phyloP scores from a whole-genome alignment of 2,329 filamentous ascomycete species.

The Colletotrichum truncatum region DNA sequence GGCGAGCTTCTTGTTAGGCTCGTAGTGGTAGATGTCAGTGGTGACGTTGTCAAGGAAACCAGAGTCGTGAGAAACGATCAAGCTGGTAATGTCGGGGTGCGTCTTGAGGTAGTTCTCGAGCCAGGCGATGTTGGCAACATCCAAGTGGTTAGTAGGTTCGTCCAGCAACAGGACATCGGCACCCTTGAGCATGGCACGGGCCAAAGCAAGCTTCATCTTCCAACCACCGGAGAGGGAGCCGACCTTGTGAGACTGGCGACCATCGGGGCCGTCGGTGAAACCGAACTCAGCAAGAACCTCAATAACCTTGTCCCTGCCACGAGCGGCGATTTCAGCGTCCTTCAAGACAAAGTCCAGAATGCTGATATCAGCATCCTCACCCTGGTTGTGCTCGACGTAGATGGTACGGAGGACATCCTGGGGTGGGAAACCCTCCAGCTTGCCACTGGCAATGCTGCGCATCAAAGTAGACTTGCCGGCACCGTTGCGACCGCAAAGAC shows the following conservation, averaged over 20 bases:
- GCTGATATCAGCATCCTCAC: slow-evolving; percentile 94
- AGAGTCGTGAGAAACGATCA: slow-evolving; percentile 99
- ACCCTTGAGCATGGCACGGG: slow-evolving; percentile 94
- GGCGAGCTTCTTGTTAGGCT: slow-evolving; percentile 91
- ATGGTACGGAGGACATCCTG: slow-evolving; percentile 94
- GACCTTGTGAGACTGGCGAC: slow-evolving; percentile 87
- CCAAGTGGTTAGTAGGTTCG: slow-evolving; percentile 98
- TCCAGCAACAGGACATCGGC: slow-evolving; percentile 97
- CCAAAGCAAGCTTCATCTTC: slow-evolving; percentile 99
- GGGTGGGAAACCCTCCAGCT: slow-evolving; percentile 95
- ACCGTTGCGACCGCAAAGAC: slow-evolving; percentile 95
- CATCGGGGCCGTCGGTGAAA: slow-evolving; percentile 89
- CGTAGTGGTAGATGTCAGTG: slow-evolving; percentile 99
- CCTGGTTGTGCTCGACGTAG: slow-evolving; percentile 99
- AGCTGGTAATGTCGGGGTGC: slow-evolving; percentile 95
- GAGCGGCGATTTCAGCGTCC: slow-evolving; percentile 84
- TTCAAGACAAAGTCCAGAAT: slow-evolving; percentile 94
- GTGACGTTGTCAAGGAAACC: slow-evolving; percentile 97
- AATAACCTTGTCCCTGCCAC: slow-evolving; percentile 83
- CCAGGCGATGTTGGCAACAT: slow-evolving; percentile 97
- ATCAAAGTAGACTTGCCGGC: slow-evolving; percentile 99
- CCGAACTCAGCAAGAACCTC: slow-evolving; percentile 90
- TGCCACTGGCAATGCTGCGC: slow-evolving; percentile 94
- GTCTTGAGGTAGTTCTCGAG: slow-evolving; percentile 92
- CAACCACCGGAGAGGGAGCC: slow-evolving; percentile 96